Evolutionary conservation across 148 eudicot species (phyloP), one percentile per base, ranked within the genome.

Genomic region (Rhododendron williamsianum): DNA sequence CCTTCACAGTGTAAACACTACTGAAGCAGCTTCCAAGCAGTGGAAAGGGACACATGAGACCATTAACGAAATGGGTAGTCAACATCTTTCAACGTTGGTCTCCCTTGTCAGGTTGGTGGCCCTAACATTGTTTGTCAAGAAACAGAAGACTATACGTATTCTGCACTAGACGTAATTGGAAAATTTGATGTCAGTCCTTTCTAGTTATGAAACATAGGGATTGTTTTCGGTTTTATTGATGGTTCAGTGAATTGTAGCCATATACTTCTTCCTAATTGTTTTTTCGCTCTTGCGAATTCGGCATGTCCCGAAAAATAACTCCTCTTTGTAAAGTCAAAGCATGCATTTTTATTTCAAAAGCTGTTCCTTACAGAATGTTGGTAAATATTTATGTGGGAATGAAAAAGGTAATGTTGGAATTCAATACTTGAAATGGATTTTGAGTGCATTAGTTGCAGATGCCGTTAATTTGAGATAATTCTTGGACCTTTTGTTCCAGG

Each of bases 21-120:
- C 92, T 63, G 98, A 93, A 83, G 90, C 89, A 67, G 96, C 98
- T 90, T 84, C 88, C 48, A 91, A 91, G 89, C 96, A 93, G 52
- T 87, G 92, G 92, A 91, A 90, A 84, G 88, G 63, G 76, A 93
- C 95, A 36, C 92, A 95, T 19, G 93, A 89, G 48, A 88, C 96
- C 19, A 85, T 95, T 81, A 95, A 85, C 69, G 90, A 92, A 76
- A 95, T 87, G 78, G 92, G 92, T 78, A 91, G 87, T 36, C 87
- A 89, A 82, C 92, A 95, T 89, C 89, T 89, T 23, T 90, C 94
- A 35, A 84, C 91, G 49, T 48, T 94, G 84, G 91, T 63, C 36
- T 90, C 96, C 35, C 88, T 90, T 88, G 88, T 91, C 82, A 95
- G 97, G 99, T 95, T 46, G 54, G 93, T 90, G 0, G 33, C 69